Percentiles rank a stretch among this genome's conserved stretches.
Conservation (phyloP, 1,284 basidiomycete species). For the Rhodotorula sp. region DNA sequence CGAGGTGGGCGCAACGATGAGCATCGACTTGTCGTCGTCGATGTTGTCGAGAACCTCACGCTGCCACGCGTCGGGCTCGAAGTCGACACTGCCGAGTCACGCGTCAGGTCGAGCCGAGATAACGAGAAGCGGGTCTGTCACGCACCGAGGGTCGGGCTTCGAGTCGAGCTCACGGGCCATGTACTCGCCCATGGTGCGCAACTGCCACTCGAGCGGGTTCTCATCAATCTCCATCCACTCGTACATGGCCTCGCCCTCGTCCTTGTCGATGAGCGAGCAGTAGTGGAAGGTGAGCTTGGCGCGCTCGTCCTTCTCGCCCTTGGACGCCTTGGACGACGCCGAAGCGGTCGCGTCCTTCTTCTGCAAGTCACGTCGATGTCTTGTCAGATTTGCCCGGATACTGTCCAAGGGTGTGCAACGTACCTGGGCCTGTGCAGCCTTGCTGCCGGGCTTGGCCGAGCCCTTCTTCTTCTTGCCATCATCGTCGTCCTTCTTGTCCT, state of each 20-base stretch:
- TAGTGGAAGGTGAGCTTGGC: conserved; percentile 55
- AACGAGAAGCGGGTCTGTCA: too few relatives aligned
- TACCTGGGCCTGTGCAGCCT: conserved; percentile 28
- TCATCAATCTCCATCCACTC: conserved; percentile 62
- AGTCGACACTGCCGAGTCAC: conserved; percentile 53
- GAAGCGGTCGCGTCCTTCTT: conserved; percentile 22
- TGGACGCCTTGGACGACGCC: conserved; percentile 16
- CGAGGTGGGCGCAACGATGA: conserved; percentile 61
- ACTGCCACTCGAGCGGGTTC: conserved; percentile 64
- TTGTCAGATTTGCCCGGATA: too few relatives aligned
- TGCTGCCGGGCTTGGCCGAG: conserved; percentile 28
- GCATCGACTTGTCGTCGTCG: conserved; percentile 61
- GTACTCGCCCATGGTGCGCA: conserved; percentile 66
- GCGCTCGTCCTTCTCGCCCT: conserved; percentile 50
- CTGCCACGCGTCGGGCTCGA: conserved; percentile 71
- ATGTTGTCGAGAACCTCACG: conserved; percentile 64
- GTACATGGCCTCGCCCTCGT: conserved; percentile 53
- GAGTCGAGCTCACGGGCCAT: conserved; percentile 72
- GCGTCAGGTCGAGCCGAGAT: too few relatives aligned
- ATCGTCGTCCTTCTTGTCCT: neutral
- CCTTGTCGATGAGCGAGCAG: conserved; percentile 56
- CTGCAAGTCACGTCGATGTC: neutral
- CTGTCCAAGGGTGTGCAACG: neutral
- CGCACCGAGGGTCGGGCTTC: conserved; percentile 56
- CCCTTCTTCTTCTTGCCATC: conserved; percentile 32